Evolutionary conservation across 208 protist genomes (phyloP), one percentile per base, ranked within the genome.

Genomic region (Acanthamoeba healyi): DNA sequence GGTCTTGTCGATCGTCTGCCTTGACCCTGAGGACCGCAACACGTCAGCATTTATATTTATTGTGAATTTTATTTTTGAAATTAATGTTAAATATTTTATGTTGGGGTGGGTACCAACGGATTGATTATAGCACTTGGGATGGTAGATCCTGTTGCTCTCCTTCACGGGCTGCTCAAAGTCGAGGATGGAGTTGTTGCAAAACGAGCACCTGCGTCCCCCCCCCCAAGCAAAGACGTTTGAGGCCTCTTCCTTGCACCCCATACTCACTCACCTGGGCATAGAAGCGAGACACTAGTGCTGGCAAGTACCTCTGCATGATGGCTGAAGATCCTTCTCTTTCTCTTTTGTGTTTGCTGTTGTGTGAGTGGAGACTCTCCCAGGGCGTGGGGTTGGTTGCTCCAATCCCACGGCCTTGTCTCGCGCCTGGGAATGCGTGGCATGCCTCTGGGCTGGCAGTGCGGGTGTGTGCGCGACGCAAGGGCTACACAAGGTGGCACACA

Each of bases 131-230:
- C 77, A 86, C 19, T 86, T 86, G n/a, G 17, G 77, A 26, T 86
- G 77, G 44, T 86, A 86, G n/a, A 58, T 86, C 29, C 77, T 49
- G 77, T 58, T 58, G 77, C 58, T 86, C 77, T 86, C 77, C 44
- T 86, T 86, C n/a, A 86, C 46, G 4, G 77, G 77, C 26, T 86
- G 77, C 46, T 86, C 77, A 86, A 46, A 86, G 29, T 86, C 77
- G 14, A 86, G 44, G 29, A 86, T 86, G 42, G 77, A 86, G 44
- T 86, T 86, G 26, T 86, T 86, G 29, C 77, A 86, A 58, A 86
- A 86, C 17, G 77, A 86, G 34, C 77, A 86, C 77, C 77, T 86
- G 7, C 44, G 24, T 7, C n/a, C n/a, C n/a, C n/a, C n/a, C n/a
- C n/a, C n/a, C n/a, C n/a, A n/a, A 61, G 1, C 1, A 58, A 58